A percentile compares a stretch with the other conserved stretches of the same genome.
Conservation (phyloP, 1,284 basidiomycete species). For the Fomitopsis pinicola region DNA sequence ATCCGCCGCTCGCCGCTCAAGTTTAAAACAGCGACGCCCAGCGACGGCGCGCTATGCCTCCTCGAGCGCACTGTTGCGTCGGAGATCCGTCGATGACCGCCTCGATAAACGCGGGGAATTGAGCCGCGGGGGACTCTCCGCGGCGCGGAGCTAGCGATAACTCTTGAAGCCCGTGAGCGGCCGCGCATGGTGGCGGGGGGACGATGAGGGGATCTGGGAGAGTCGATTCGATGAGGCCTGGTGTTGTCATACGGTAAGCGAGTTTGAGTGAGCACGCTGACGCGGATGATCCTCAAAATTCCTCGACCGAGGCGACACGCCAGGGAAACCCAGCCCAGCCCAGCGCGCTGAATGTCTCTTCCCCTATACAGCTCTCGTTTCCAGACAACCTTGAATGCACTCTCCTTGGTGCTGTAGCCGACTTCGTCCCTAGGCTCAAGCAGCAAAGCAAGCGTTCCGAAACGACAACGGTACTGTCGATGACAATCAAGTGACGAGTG, state of each 20-base stretch:
- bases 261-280: neutral
- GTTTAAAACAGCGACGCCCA: neutral
- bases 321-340: neutral
- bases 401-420: neutral
- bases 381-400: neutral
- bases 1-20: neutral
- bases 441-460: no score
- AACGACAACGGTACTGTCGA: no score
- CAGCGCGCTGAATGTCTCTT: neutral
- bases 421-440: no score
- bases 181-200: neutral
- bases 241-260: neutral
- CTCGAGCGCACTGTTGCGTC: neutral
- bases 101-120: neutral
- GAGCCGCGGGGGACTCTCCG: neutral
- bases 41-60: neutral
- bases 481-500: no score
- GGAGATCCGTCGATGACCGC: neutral
- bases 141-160: neutral
- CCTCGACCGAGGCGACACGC: neutral
- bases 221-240: neutral
- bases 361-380: neutral
- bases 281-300: neutral
- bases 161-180: neutral
- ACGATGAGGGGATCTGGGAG: neutral